phyloP scores from a whole-genome alignment of 2,329 filamentous ascomycete genomes.

The Lecanosticta acicola region DNA sequence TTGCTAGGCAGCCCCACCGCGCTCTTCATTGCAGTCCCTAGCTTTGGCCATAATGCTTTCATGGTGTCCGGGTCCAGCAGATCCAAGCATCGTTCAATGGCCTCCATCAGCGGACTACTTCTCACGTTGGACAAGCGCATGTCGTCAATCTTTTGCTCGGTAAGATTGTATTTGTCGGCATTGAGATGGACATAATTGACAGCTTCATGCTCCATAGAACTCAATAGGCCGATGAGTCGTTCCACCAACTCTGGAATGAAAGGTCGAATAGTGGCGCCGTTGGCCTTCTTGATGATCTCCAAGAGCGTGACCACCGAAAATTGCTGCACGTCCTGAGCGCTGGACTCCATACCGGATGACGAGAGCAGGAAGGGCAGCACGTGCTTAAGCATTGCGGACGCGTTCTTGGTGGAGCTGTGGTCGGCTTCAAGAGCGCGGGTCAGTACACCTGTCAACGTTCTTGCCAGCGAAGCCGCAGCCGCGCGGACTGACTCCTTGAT shows the following conservation, averaged over 20 bases:
- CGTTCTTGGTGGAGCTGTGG: constrained; percentile 58
- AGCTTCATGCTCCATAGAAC: constrained; percentile 79
- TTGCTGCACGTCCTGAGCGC: constrained; percentile 76
- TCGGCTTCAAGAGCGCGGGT: constrained; percentile 80
- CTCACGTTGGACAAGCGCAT: constrained; percentile 75
- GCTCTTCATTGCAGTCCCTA: constrained; percentile 75
- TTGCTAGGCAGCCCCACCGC: constrained; percentile 91
- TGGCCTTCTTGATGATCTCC: constrained; percentile 81
- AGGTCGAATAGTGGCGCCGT: constrained; percentile 66
- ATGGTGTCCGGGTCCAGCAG: constrained; percentile 75
- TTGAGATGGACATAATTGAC: constrained; percentile 93
- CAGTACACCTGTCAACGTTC: constrained; percentile 75
- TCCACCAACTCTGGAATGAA: constrained; percentile 79
- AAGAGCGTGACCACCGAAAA: constrained; percentile 77
- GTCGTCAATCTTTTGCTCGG: constrained; percentile 84
- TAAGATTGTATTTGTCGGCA: constrained; percentile 75
- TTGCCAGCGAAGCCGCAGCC: constrained; percentile 75
- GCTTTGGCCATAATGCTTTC: constrained; percentile 61
- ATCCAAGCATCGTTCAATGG: constrained; percentile 82
- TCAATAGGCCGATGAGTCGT: constrained; percentile 73
- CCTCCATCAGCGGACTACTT: constrained; percentile 83
- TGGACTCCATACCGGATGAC: constrained; percentile 80
- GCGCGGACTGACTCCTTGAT: constrained; percentile 85
- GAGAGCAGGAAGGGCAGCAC: constrained; percentile 88
- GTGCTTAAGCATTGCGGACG: constrained; percentile 73